Percentiles rank a stretch among this genome's conserved stretches.
These are phyloP conservation scores for Coemansia sp. DNA, from an alignment of 192 early-diverging fungal species.

Conservation along the genomic window DNA sequence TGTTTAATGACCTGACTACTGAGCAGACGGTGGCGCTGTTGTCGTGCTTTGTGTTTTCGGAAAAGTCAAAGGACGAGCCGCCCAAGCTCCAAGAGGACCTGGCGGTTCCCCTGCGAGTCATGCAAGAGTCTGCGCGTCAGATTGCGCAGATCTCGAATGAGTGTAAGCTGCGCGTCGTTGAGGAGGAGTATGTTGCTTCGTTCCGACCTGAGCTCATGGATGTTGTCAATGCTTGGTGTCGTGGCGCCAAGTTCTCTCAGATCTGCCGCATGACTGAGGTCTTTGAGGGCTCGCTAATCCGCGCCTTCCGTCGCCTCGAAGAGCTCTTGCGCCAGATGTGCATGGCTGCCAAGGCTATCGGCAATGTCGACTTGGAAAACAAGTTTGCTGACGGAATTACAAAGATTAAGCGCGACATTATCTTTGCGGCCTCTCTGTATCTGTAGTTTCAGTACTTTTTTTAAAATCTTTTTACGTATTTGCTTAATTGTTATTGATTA, in stretches of 20 bases:
- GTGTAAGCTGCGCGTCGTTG: slow-evolving; percentile 82
- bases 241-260: slow-evolving; percentile 89
- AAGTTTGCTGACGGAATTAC: slow-evolving; percentile 92
- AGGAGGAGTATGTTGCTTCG: slow-evolving; percentile 82
- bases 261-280: slow-evolving; percentile 94
- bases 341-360: slow-evolving; percentile 88
- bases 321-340: slow-evolving; percentile 89
- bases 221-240: slow-evolving; percentile 88
- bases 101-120: slow-evolving; percentile 64
- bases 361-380: slow-evolving; percentile 88
- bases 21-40: slow-evolving; percentile 85
- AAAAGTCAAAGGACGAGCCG: slow-evolving; percentile 61
- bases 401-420: slow-evolving; percentile 95
- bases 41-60: slow-evolving; percentile 89
- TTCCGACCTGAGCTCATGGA: slow-evolving; percentile 93
- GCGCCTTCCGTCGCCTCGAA: slow-evolving; percentile 84
- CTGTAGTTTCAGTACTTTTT: slow-evolving; percentile 54
- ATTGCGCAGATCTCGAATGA: slow-evolving; percentile 86
- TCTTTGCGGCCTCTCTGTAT: slow-evolving; percentile 94
- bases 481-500: too few species aligned
- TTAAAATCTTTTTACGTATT: not conserved
- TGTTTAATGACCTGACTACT: slow-evolving; percentile 88
- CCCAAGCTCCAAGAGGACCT: slow-evolving; percentile 72
- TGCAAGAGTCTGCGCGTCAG: slow-evolving; percentile 82
- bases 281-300: slow-evolving; percentile 93